Evolutionary conservation across 164 flowering plant genomes (phyloP), one percentile per base, ranked within the genome.

Genomic region (Buxus sempervirens): DNA sequence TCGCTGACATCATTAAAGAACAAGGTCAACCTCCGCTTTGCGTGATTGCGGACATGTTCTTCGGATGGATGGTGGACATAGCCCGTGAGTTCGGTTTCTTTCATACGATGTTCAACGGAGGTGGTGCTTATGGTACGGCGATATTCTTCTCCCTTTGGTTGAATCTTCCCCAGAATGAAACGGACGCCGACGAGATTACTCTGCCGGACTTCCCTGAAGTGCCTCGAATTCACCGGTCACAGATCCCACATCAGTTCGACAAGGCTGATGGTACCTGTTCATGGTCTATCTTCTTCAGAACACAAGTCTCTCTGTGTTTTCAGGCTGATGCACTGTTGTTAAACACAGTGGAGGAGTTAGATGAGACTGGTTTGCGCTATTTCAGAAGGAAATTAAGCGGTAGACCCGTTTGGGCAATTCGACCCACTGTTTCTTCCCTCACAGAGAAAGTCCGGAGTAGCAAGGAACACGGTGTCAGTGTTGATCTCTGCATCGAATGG

Each of bases 61-160:
- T 67, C 62, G 62, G 68, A 1, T 78, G 78, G 81, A 45, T 76
- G 0, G 69, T 68, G n/a, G 74, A 69, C 4, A 58, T 69, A 7
- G 66, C 81, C 14, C 21, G 48, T 13, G 72, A 65, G 32, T 54
- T 72, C 8, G 69, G 69, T 38, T 12, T 68, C 2, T 65, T 62
- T 19, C 72, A 72, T 49, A 56, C 55, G 0, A 45, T 72, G 1
- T 78, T 78, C 61, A 48, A 48, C 9, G 20, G 64, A 27, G 27
- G 54, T 18, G 74, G 78, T 9, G 76, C 71, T 0, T 75, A 56
- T 57, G 81, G 81, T 13, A 22, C 65, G 5, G 74, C 65, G 0
- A 54, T 60, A n/a, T 70, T 20, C 64, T 45, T 48, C 57, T 64
- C 71, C 0, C 15, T 65, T 12, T 65, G 75, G 73, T 36, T 71